These are phyloP conservation scores for Ceratocystiopsis brevicomis DNA, from an alignment of 2,329 filamentous ascomycete species.

Conservation along the genomic window DNA sequence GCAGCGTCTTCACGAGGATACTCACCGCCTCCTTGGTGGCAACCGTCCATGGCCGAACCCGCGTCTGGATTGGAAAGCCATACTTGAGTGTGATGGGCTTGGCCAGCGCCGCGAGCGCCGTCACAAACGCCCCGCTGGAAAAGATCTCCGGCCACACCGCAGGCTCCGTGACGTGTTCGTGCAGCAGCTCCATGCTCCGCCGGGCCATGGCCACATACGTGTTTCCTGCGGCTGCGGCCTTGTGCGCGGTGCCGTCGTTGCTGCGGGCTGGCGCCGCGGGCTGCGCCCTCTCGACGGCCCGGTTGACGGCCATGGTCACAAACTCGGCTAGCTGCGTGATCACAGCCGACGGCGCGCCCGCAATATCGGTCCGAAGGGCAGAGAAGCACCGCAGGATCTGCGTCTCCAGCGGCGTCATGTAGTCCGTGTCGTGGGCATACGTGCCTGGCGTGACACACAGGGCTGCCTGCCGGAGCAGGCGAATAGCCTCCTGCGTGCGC, in stretches of 20 bases:
- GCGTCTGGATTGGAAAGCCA: constrained; percentile 51
- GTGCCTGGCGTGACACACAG: constrained; percentile 46
- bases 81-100: constrained; percentile 67
- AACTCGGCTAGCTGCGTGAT: constrained; percentile 53
- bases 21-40: constrained; percentile 53
- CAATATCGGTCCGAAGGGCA: constrained; percentile 45
- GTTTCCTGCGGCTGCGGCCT: too few relatives aligned
- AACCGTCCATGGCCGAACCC: constrained; percentile 57
- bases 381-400: constrained; percentile 50
- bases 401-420: constrained; percentile 52
- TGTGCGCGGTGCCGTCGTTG: too few relatives aligned
- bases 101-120: constrained; percentile 46
- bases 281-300: constrained; percentile 10
- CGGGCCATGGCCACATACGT: constrained; percentile 86
- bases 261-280: constrained; percentile 22
- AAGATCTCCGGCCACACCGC: constrained; percentile 49
- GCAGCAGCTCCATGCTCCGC: constrained; percentile 52
- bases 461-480: constrained; percentile 51
- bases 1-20: constrained; percentile 47
- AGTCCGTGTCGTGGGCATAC: constrained; percentile 56
- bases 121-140: constrained; percentile 43
- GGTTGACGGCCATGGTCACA: constrained; percentile 46
- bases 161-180: constrained; percentile 39
- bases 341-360: constrained; percentile 47
- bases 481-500: constrained; percentile 48